Percentiles rank a stretch among this genome's conserved stretches.
These are phyloP conservation scores for Inga leiocalycina DNA, from an alignment of 306 rosid genomes.

Conservation along the genomic window DNA sequence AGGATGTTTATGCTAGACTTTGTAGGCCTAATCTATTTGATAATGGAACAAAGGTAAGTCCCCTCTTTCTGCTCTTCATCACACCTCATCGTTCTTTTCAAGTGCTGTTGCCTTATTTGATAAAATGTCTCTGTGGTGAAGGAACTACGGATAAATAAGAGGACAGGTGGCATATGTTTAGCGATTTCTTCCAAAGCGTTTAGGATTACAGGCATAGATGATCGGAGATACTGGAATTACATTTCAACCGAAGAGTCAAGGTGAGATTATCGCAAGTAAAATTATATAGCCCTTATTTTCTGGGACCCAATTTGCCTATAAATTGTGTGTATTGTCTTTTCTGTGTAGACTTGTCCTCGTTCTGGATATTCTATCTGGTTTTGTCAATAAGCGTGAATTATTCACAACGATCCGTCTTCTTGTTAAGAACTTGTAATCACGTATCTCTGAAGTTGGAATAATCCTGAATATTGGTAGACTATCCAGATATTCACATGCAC, in stretches of 20 bases:
- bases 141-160: conserved; percentile 85
- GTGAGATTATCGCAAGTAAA: conserved; percentile 49
- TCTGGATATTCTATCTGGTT: background rate
- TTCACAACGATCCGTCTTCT: conserved; percentile 1
- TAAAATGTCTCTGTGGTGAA: conserved; percentile 36
- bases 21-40: conserved; percentile 66
- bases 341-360: background rate
- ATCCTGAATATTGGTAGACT: background rate
- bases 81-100: background rate
- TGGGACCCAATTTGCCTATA: background rate
- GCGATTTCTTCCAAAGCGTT: conserved; percentile 73
- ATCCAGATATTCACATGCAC: background rate
- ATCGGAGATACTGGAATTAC: conserved; percentile 90
- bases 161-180: conserved; percentile 61
- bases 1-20: conserved; percentile 69
- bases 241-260: conserved; percentile 73
- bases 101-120: conserved; percentile 13
- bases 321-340: conserved; percentile 6
- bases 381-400: background rate
- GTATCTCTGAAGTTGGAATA: background rate
- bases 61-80: background rate
- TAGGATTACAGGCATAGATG: conserved; percentile 87
- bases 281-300: conserved; percentile 5
- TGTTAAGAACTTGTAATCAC: background rate
- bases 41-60: conserved; percentile 66